Evolutionary conservation across 2,329 filamentous ascomycete species (phyloP), one percentile per base, ranked within the genome.

Genomic region (Thelonectria rubi): DNA sequence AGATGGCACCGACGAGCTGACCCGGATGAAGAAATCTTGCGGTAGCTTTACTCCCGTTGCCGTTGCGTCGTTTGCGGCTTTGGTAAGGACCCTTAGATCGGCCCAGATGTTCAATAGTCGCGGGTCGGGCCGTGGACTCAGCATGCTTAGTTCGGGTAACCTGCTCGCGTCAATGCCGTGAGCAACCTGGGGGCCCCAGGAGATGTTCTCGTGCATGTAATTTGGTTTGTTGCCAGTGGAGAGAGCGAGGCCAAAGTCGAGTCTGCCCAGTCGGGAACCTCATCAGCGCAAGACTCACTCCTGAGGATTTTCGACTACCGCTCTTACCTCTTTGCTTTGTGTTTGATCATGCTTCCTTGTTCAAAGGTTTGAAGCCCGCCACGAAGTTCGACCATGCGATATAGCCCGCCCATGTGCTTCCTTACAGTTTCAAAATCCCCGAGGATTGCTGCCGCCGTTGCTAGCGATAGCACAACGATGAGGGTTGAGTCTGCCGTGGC

Each of bases 381-480:
- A 10, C 69, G 65, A 21, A 73, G 15, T 14, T 69, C 45, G 7
- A 74, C 45, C 9, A 74, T 69, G 12, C 47, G 39, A 39, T 59
- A 34, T 42, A 73, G 50, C 0, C 72, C 72, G 37, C 73, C 59
- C 63, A 72, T 66, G 46, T 74, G 72, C 52, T 68, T 70, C 8
- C 24, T 39, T 1, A 65, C 60, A 0, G 67, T 66, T 14, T 59
- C 58, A 2, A 69, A n/a, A 15, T 73, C 72, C 0, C 70, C 70
- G 8, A 64, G 15, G 1, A 72, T 51, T 6, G 66, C 58, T 1
- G 72, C 67, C 1, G 68, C 63, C 12, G 63, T 67, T 1, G 72
- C 71, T 7, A 74, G 55, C 2, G 66, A 64, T 2, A 62, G 37
- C 1, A 72, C 65, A 2, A 69, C 61, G 7, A 58, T 54, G 55